Base-by-base conservation (phyloP, 768 basidiomycete genomes). In the Panaeolus cyanescens region DNA sequence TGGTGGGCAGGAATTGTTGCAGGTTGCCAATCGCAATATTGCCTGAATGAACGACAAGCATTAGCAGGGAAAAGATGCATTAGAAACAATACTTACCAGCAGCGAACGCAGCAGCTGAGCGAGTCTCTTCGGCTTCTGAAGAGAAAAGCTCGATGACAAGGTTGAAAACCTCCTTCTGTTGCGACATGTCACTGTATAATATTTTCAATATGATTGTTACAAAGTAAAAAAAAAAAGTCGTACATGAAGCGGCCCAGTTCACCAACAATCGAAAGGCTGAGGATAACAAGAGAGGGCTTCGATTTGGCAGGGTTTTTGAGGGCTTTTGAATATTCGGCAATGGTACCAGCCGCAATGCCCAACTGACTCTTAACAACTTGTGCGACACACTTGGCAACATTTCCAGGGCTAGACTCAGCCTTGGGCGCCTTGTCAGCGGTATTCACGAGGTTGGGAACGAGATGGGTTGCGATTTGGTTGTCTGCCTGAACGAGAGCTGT, bases 21-120 rank as follows among this genome's bases (percentile, higher is more conserved):
- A 96, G 79, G 68, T 94, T 96, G 4, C 97, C 97, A 37, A 98
- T 96, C 12, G 96, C 93, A 55, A 99, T 92, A 71, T 98, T 99
- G 34, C 96, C 95, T 91, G 62, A 31, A 55, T 25, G 13, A 9
- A 30, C 4, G 59, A 54, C 22, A 19, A 62, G 19, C 13, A 56
- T 19, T 13, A 42, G 17, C 54, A 13, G 8, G 33, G 32, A 17
- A 28, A 39, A 12, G 30, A 9, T n/a, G 12, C 54, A 30, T 32
- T 30, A 15, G 28, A 5, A 25, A 55, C 22, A 50, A 31, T 20
- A 69, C 83, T 61, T 67, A 89, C 94, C 94, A 32, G 92, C 92
- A 55, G 97, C 93, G 68, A 98, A 98, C 0, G 97, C 94, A 33
- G 96, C 96, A 33, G 96, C 93, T 32, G 92, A 86, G 45, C 95